Conservation (phyloP, 495 filamentous ascomycete genomes). For the Polyplosphaeria fusca region DNA sequence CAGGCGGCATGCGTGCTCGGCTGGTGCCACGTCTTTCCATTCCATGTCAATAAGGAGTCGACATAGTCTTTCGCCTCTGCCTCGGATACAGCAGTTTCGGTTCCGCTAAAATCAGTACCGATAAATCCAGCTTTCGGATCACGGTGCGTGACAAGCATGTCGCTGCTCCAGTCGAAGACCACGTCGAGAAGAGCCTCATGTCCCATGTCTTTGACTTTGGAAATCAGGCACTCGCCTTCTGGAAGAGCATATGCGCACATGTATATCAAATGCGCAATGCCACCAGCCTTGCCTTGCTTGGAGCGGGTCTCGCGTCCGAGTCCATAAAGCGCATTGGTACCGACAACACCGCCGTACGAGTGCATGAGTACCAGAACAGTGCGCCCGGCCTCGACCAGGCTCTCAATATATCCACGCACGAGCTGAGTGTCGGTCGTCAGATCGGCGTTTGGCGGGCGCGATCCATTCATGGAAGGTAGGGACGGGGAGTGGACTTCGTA, state of each 20-base stretch:
- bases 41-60: constrained; percentile 38
- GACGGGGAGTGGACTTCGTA: constrained; percentile 39
- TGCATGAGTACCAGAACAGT: constrained; percentile 40
- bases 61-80: constrained; percentile 29
- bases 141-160: constrained; percentile 29
- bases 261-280: constrained; percentile 39
- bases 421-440: constrained; percentile 30
- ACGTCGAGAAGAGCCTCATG: constrained; percentile 37
- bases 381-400: constrained; percentile 32
- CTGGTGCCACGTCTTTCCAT: constrained; percentile 34
- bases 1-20: constrained; percentile 36
- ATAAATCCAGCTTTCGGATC: constrained; percentile 31
- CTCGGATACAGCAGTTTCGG: too few species aligned
- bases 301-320: constrained; percentile 21
- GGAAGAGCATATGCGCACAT: constrained; percentile 36
- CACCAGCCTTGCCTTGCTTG: constrained; percentile 15
- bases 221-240: constrained; percentile 34
- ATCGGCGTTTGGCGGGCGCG: constrained; percentile 33
- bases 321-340: constrained; percentile 37
- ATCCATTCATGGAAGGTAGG: constrained; percentile 32
- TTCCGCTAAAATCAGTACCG: background rate
- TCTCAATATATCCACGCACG: constrained; percentile 32
- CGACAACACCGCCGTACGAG: constrained; percentile 41
- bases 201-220: constrained; percentile 36
- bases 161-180: constrained; percentile 39